Evolutionary conservation across 164 flowering plant species (phyloP), one percentile per base, ranked within the genome.

Genomic region (Vitis rupestris): DNA sequence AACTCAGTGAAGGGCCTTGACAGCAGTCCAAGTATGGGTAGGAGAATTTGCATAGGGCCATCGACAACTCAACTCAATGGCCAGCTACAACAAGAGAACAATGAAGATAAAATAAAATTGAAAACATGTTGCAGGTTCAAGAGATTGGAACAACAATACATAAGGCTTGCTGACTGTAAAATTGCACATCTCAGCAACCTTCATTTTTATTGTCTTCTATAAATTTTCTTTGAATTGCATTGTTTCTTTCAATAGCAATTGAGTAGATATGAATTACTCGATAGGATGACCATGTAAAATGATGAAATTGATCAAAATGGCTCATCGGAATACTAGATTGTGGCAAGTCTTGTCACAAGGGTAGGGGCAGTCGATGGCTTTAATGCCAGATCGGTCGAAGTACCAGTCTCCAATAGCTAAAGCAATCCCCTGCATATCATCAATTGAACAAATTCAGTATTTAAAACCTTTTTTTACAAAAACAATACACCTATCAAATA

Each of bases 331-430:
- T 50, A 85, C 80, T 52, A 87, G 80, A 79, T 90, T 82, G 80
- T 90, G 92, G 78, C 92, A 90, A 63, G 80, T 85, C 59, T 68
- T 79, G 78, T 90, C 94, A 68, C 96, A 92, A 27, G 96, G 97
- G 74, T 90, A 90, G 0, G 92, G 79, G 57, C 98, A 90, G 70
- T 92, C 94, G 8, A 88, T 80, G 16, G 66, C 70, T 76, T 86
- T 85, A 2, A 74, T 76, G 13, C 69, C 77, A 30, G 83, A 29
- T 54, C 98, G 75, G 23, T 88, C 94, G 51, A 90, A 89, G 70
- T 83, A 92, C 98, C 98, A 92, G 70, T 92, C 88, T 31, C 97
- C 97, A 50, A 92, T 94, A 49, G 97, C 81, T 31, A 74, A 50
- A 56, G 96, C 97, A 63, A 90, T 84, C 3, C 84, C 82, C 97